These are phyloP conservation scores for Graphilbum sp. DNA, from an alignment of 2,329 filamentous ascomycete genomes.

Conservation along the genomic window DNA sequence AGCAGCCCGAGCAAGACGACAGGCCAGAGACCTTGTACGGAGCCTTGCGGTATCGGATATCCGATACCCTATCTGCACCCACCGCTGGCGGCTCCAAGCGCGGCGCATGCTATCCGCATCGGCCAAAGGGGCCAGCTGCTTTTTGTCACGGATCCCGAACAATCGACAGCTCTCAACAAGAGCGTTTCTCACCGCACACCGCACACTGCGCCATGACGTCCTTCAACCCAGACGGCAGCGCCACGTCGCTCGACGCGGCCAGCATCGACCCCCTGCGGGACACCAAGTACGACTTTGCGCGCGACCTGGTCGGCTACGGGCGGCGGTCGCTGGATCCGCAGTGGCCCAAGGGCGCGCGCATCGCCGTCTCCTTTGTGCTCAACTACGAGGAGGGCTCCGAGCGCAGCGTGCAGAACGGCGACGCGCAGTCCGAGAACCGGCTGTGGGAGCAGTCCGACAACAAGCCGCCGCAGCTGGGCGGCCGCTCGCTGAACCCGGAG, in stretches of 20 bases:
- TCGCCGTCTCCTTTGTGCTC: slow-evolving; percentile 20
- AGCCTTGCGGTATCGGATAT: too few relatives aligned
- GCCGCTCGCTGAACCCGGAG: slow-evolving; percentile 6
- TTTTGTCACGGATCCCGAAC: too few relatives aligned
- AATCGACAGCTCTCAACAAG: too few relatives aligned
- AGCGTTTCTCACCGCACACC: too few relatives aligned
- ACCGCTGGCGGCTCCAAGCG: too few relatives aligned
- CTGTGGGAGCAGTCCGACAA: slow-evolving; percentile 7
- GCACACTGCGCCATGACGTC: neutral
- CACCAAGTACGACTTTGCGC: slow-evolving; percentile 11
- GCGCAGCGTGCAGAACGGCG: slow-evolving; percentile 16
- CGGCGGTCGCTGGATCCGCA: slow-evolving; percentile 10
- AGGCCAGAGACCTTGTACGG: too few relatives aligned
- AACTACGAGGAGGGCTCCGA: slow-evolving; percentile 21
- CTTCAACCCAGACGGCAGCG: slow-evolving; percentile 3
- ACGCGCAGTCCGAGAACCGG: slow-evolving; percentile 12
- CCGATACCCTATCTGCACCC: too few relatives aligned
- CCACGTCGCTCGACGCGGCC: neutral
- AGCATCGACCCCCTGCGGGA: slow-evolving; percentile 1
- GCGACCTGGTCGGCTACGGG: slow-evolving; percentile 10
- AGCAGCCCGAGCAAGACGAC: too few relatives aligned
- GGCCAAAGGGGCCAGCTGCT: too few relatives aligned
- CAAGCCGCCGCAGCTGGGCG: slow-evolving; percentile 2
- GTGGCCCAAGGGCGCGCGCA: slow-evolving; percentile 20
- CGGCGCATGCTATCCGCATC: too few relatives aligned